phyloP scores from a whole-genome alignment of 202 grass and related monocot genomes.

The Schoenoplectus tabernaemontani region DNA sequence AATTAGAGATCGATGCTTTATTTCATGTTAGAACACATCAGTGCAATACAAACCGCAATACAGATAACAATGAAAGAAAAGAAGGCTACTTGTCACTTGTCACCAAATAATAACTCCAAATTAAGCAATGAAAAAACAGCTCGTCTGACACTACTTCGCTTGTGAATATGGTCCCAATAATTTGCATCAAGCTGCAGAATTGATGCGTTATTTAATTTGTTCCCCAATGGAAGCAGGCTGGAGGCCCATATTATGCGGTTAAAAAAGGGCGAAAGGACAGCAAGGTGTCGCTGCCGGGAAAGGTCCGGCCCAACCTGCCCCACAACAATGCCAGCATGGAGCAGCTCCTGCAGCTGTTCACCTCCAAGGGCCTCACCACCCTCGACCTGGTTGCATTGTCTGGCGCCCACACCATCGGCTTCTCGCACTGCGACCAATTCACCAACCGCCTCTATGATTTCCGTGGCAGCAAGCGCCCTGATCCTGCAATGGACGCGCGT shows the following conservation, averaged over 20 bases:
- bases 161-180: neutral
- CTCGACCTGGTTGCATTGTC: constrained; percentile 70
- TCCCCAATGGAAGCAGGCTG: constrained; percentile 50
- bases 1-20: too few species aligned
- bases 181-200: neutral
- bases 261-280: constrained; percentile 87
- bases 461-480: constrained; percentile 41
- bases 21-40: too few species aligned
- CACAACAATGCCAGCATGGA: constrained; percentile 65
- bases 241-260: constrained; percentile 60
- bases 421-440: constrained; percentile 79
- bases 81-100: neutral
- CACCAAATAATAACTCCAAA: constrained; percentile 3
- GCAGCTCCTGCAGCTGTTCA: constrained; percentile 75
- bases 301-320: constrained; percentile 54
- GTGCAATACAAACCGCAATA: neutral
- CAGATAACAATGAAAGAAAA: neutral
- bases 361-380: constrained; percentile 42
- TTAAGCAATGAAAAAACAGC: constrained; percentile 4
- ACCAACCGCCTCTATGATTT: constrained; percentile 67
- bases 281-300: constrained; percentile 55
- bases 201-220: neutral
- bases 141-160: neutral
- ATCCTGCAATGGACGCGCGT: constrained; percentile 71
- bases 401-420: constrained; percentile 82